These are phyloP conservation scores for Acorus calamus DNA, from an alignment of 106 monocot genomes.

Conservation along the genomic window DNA sequence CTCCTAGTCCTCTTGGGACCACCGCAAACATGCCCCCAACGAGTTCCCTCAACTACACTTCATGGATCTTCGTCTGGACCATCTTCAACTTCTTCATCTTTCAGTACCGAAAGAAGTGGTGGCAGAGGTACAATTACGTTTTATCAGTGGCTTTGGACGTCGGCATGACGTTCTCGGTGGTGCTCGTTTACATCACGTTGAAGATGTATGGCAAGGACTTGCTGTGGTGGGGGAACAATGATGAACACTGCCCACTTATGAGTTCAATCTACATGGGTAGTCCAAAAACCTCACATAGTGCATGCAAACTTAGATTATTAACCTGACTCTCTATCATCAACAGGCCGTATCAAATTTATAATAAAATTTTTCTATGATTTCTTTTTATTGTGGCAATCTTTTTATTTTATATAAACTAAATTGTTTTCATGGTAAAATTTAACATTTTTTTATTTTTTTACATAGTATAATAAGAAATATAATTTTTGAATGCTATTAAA, in stretches of 20 bases:
- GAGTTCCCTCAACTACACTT: conserved; percentile 61
- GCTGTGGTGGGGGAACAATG: conserved; percentile 48
- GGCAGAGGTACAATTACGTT: conserved; percentile 70
- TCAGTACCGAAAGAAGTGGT: conserved; percentile 68
- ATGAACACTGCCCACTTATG: conserved; percentile 57
- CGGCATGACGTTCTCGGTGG: conserved; percentile 62
- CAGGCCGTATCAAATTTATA: too few species aligned
- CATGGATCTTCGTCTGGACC: conserved; percentile 55
- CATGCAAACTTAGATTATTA: too few species aligned
- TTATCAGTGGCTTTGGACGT: conserved; percentile 63
- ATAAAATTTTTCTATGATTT: too few species aligned
- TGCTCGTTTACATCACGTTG: conserved; percentile 48
- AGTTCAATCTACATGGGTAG: too few species aligned
- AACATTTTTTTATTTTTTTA: too few species aligned
- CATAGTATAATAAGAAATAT: too few species aligned
- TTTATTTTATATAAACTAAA: too few species aligned
- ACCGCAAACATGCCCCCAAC: conserved; percentile 86
- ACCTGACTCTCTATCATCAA: too few species aligned
- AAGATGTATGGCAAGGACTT: conserved; percentile 34
- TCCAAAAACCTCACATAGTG: too few species aligned
- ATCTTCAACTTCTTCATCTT: conserved; percentile 87
- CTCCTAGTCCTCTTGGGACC: conserved; percentile 72
- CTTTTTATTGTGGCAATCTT: too few species aligned
- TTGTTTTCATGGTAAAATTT: too few species aligned
- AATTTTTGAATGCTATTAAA: too few species aligned